These are phyloP conservation scores for Platanthera guangdongensis DNA, from an alignment of 106 monocot species.

Conservation along the genomic window DNA sequence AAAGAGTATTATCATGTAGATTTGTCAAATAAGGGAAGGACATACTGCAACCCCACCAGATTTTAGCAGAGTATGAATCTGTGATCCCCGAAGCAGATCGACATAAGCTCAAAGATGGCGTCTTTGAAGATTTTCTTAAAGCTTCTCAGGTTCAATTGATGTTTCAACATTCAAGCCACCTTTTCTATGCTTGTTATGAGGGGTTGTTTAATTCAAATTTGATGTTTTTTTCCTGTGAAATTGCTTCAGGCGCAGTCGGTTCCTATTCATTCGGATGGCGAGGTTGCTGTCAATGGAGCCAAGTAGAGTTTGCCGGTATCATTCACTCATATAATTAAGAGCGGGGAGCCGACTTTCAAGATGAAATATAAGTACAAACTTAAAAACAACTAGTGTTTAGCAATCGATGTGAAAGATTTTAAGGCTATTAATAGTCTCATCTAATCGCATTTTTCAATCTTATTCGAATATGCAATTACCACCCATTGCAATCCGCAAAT, in stretches of 20 bases:
- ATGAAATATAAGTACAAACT: too few relatives aligned
- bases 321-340: too few relatives aligned
- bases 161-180: not conserved
- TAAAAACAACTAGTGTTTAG: too few relatives aligned
- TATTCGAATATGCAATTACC: too few relatives aligned
- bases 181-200: not conserved
- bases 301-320: conserved; percentile 6
- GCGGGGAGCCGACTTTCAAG: too few relatives aligned
- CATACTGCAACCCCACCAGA: conserved; percentile 84
- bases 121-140: conserved; percentile 48
- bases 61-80: conserved; percentile 47
- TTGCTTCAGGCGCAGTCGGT: conserved; percentile 44
- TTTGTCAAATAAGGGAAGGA: conserved; percentile 85
- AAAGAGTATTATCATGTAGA: conserved; percentile 21
- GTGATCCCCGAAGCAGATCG: conserved; percentile 45
- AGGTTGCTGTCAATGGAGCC: conserved; percentile 11
- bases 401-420: too few relatives aligned
- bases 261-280: conserved; percentile 53
- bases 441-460: too few relatives aligned
- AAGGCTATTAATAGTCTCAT: too few relatives aligned
- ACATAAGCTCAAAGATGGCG: conserved; percentile 33
- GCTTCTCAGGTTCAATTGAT: conserved; percentile 46
- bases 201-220: not conserved
- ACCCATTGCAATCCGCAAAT: too few relatives aligned
- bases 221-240: not conserved